Conservation (phyloP, 768 basidiomycete species). For the Rubroboletus pulcherrimus region DNA sequence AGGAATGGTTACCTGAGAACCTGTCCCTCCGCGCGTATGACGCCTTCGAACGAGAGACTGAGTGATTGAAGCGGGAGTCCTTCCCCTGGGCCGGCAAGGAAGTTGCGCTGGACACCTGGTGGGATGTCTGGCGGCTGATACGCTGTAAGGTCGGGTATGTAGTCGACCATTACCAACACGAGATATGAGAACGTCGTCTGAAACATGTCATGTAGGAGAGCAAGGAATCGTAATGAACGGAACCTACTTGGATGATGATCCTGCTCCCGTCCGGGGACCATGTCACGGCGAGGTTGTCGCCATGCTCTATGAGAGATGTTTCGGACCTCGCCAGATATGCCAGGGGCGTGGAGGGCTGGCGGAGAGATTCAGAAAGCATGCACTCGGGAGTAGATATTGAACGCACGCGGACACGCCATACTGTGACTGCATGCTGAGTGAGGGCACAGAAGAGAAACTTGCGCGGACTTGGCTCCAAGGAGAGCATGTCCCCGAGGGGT, state of each 20-base stretch:
- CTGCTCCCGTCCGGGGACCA: conserved; percentile 84
- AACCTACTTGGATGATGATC: conserved; percentile 74
- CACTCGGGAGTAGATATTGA: not conserved
- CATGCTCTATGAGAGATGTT: conserved; percentile 76
- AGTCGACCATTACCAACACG: conserved; percentile 66
- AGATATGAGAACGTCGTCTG: conserved; percentile 82
- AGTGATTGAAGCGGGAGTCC: conserved; percentile 66
- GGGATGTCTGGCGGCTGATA: conserved; percentile 53
- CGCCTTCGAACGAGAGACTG: conserved; percentile 72
- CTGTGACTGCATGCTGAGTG: conserved; percentile 63
- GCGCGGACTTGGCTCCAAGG: conserved; percentile 60
- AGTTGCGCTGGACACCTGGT: conserved; percentile 54
- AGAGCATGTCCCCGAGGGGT: conserved; percentile 54
- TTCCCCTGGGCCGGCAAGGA: conserved; percentile 80
- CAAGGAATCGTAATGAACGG: not conserved
- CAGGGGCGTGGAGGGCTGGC: conserved; percentile 66
- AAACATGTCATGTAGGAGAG: not conserved
- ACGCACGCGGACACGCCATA: conserved; percentile 82
- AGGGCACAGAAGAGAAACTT: conserved; percentile 77
- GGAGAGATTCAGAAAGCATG: not conserved
- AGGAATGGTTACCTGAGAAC: conserved; percentile 54
- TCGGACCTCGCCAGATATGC: conserved; percentile 74
- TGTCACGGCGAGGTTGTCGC: conserved; percentile 66
- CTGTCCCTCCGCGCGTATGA: conserved; percentile 72
- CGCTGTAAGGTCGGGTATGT: conserved; percentile 49